Evolutionary conservation across 1,284 basidiomycete genomes (phyloP), one percentile per base, ranked within the genome.

Genomic region (Calocybe gambosa): DNA sequence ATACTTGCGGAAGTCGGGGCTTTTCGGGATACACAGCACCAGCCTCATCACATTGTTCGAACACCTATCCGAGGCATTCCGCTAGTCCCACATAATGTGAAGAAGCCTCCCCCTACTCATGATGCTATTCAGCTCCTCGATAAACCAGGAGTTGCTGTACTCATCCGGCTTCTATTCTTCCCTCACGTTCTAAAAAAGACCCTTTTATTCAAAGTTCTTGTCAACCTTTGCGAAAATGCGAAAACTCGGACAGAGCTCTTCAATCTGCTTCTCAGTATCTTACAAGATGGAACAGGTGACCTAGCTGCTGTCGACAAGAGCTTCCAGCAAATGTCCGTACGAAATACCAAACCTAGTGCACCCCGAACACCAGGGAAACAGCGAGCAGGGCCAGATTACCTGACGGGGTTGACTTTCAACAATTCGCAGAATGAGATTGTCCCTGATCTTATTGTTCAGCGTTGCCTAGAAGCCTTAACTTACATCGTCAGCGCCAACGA

Each of bases 121-220:
- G 95, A 99, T 56, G 90, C 94, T 1, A 91, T 98, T 21, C 92
- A 94, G 59, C 78, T 99, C 2, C 77, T 99, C 29, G 96, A 99
- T 64, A 95, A 92, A 61, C 68, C 80, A 15, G 92, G 93, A 5
- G 80, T 99, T 40, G 89, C 94, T 1, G 85, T 90, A 18, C 81
- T 99, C 5, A 83, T 98, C 26, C 85, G 95, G 26, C 77, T 99
- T 6, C 79, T 99, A 16, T 99, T 98, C 77, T 97, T 94, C 77
- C 96, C 95, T 5, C 89, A 97, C 57, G 85, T 93, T 34, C 73
- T 92, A 51, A 85, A 84, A 66, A 91, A 93, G 68, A 87, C 81
- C 33, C 71, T 88, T 18, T 75, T 99, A 16, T 89, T 93, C 67
- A 89, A 89, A 62, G 88, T 98, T 1, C 80, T 99, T 21, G 85